These are phyloP conservation scores for Warburgia ugandensis DNA, from an alignment of 164 flowering plant species.

Conservation along the genomic window DNA sequence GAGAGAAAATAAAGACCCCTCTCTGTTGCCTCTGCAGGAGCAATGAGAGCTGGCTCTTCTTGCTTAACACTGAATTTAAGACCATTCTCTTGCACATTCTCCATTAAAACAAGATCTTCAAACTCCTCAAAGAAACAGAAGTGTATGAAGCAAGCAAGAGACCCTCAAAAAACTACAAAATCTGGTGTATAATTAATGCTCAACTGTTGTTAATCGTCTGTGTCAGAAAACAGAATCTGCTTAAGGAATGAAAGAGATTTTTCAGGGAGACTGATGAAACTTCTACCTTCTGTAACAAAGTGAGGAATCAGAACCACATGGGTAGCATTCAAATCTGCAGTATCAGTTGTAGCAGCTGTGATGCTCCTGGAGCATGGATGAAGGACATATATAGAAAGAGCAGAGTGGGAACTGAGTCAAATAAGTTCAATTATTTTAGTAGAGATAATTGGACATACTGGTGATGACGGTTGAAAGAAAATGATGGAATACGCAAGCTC, in stretches of 20 bases:
- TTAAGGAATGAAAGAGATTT: too few species aligned
- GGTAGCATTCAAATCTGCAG: slow-evolving; percentile 4
- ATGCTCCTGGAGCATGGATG: not conserved
- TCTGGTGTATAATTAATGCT: too few species aligned
- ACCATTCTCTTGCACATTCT: slow-evolving; percentile 12
- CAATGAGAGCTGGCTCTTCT: slow-evolving; percentile 37
- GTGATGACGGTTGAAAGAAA: slow-evolving; percentile 8
- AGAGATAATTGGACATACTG: slow-evolving; percentile 4
- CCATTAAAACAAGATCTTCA: slow-evolving; percentile 12
- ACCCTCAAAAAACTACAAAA: too few species aligned
- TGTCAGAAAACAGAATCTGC: too few species aligned
- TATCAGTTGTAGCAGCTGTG: not conserved
- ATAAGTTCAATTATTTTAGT: not conserved
- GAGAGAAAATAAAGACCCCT: slow-evolving; percentile 64
- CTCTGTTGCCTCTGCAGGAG: slow-evolving; percentile 43
- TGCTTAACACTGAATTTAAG: slow-evolving; percentile 22
- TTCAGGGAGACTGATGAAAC: too few species aligned
- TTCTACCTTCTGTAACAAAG: too few species aligned
- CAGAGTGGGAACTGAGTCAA: slow-evolving; percentile 1
- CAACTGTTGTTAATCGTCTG: too few species aligned
- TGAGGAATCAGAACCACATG: slow-evolving; percentile 8
- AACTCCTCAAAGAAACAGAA: slow-evolving; percentile 5
- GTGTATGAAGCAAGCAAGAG: too few species aligned
- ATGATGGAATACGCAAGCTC: slow-evolving; percentile 9
- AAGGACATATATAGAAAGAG: slow-evolving; percentile 10